A percentile compares a stretch with the other conserved stretches of the same genome.
phyloP scores from a whole-genome alignment of 805 yeast genomes.

The Lachancea meyersii region DNA sequence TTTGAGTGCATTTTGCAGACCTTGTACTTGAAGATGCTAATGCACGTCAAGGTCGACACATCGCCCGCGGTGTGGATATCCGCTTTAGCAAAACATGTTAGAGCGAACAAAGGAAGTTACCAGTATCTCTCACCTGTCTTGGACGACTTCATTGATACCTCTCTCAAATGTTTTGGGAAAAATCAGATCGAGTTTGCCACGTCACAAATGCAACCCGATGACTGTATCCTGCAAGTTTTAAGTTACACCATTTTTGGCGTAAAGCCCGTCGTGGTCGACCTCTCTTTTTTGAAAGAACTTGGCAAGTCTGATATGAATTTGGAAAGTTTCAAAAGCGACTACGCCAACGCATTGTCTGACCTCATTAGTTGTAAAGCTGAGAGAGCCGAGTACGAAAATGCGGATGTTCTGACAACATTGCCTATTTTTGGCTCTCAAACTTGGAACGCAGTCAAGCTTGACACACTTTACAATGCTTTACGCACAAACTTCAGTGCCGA shows the following conservation, averaged over 20 bases:
- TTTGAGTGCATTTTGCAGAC: slow-evolving; percentile 47
- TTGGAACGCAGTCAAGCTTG: slow-evolving; percentile 23
- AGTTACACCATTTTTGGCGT: slow-evolving; percentile 22
- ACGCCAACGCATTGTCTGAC: slow-evolving; percentile 23
- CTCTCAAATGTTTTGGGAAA: slow-evolving; percentile 34
- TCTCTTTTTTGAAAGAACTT: slow-evolving; percentile 27
- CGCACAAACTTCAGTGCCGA: slow-evolving; percentile 16
- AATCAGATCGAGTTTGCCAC: slow-evolving; percentile 1
- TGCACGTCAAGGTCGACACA: slow-evolving; percentile 33
- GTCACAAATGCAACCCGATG: not conserved
- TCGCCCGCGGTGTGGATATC: slow-evolving; percentile 27
- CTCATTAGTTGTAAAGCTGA: slow-evolving; percentile 21
- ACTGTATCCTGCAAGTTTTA: slow-evolving; percentile 22
- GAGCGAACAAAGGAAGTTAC: slow-evolving; percentile 21
- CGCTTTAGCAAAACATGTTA: slow-evolving; percentile 37
- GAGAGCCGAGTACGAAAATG: slow-evolving; percentile 17
- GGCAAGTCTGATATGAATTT: slow-evolving; percentile 17
- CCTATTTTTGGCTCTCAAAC: slow-evolving; percentile 23
- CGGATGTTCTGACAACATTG: slow-evolving; percentile 20
- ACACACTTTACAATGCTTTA: slow-evolving; percentile 14
- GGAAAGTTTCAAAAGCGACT: slow-evolving; percentile 9
- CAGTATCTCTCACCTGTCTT: slow-evolving; percentile 32
- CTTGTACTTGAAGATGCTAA: slow-evolving; percentile 41
- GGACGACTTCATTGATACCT: slow-evolving; percentile 35
- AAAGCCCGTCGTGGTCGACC: slow-evolving; percentile 9